Conservation (phyloP, 164 flowering plant genomes). For the Annona squamosa region DNA sequence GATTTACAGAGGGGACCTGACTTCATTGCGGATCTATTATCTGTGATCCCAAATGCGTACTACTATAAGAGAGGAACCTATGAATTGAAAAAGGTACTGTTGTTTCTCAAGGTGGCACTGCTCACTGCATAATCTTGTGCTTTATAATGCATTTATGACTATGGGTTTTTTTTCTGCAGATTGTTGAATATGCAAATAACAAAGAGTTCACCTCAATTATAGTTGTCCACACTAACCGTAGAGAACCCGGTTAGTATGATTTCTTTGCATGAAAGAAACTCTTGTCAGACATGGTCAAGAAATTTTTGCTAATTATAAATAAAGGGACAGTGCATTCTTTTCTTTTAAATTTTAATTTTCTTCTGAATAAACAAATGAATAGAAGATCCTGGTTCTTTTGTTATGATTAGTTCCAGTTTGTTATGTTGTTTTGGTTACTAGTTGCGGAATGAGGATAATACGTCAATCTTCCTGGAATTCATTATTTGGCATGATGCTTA, state of each 20-base stretch:
- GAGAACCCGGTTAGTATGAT: constrained; percentile 68
- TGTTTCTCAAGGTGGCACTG: neutral
- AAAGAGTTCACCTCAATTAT: constrained; percentile 78
- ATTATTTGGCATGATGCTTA: too few species aligned
- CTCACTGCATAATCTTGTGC: neutral
- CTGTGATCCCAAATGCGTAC: constrained; percentile 84
- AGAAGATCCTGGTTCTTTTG: too few species aligned
- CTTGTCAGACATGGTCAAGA: neutral
- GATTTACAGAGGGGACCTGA: constrained; percentile 82
- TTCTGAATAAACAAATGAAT: too few species aligned
- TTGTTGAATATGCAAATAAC: constrained; percentile 73
- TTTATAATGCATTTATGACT: neutral
- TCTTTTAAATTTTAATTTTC: too few species aligned
- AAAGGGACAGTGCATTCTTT: neutral
- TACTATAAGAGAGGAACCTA: constrained; percentile 90
- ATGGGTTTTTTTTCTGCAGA: constrained; percentile 31
- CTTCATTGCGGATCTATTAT: constrained; percentile 64
- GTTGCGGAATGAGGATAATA: too few species aligned
- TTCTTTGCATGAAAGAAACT: neutral
- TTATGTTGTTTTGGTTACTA: too few species aligned
- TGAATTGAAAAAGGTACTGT: constrained; percentile 78
- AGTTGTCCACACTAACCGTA: constrained; percentile 85
- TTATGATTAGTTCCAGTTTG: too few species aligned
- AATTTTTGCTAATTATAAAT: neutral
- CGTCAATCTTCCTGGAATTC: too few species aligned